phyloP scores from a whole-genome alignment of 352 stramenopile genomes.

The Phytophthora tentaculata region DNA sequence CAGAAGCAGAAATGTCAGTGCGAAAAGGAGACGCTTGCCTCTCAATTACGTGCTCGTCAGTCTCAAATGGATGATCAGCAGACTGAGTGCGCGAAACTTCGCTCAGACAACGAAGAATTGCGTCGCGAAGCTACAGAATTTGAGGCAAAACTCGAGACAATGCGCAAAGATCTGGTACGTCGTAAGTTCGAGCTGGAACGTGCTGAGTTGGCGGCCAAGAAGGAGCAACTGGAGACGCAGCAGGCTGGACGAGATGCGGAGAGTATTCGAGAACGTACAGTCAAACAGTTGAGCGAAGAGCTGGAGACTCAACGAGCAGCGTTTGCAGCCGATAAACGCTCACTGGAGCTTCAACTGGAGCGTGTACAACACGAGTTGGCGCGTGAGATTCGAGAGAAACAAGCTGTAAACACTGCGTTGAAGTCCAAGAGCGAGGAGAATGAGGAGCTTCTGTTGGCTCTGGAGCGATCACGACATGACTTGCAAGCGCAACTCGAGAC shows the following conservation, averaged over 20 bases:
- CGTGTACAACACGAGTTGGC: slow-evolving; percentile 29
- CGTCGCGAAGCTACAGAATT: slow-evolving; percentile 19
- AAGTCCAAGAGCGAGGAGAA: slow-evolving; percentile 50
- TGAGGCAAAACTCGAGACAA: slow-evolving; percentile 37
- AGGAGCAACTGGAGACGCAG: slow-evolving; percentile 45
- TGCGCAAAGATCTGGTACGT: slow-evolving; percentile 49
- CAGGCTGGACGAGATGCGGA: slow-evolving; percentile 42
- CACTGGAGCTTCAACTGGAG: slow-evolving; percentile 30
- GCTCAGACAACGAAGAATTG: slow-evolving; percentile 32
- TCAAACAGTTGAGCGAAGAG: slow-evolving; percentile 17
- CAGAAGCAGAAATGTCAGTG: slow-evolving; percentile 57
- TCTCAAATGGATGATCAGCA: slow-evolving; percentile 22
- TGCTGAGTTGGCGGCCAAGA: slow-evolving; percentile 37
- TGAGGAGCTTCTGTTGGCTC: slow-evolving; percentile 51
- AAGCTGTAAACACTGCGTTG: slow-evolving; percentile 23
- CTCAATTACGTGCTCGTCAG: slow-evolving; percentile 23
- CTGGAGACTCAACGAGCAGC: slow-evolving; percentile 22
- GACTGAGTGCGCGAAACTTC: slow-evolving; percentile 14
- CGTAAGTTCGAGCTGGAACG: slow-evolving; percentile 59
- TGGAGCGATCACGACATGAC: slow-evolving; percentile 51
- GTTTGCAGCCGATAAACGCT: slow-evolving; percentile 31
- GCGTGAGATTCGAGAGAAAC: slow-evolving; percentile 37
- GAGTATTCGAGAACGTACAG: slow-evolving; percentile 19
- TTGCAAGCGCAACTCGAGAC: slow-evolving; percentile 51
- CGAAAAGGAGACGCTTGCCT: slow-evolving; percentile 40